These are phyloP conservation scores for Pythium insidiosum DNA, from an alignment of 352 stramenopile species.

Conservation along the genomic window DNA sequence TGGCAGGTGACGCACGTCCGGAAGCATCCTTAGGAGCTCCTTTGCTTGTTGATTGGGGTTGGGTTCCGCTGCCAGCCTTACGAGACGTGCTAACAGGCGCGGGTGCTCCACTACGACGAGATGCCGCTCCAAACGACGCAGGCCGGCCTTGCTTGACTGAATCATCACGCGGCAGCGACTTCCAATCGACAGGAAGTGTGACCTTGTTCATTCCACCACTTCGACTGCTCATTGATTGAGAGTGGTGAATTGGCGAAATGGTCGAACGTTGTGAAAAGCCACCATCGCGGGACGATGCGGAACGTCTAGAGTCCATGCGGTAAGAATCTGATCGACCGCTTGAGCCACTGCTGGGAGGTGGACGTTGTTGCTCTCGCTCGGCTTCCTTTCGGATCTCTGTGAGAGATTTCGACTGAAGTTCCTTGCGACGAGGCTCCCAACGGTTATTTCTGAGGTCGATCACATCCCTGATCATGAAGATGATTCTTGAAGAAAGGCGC, in stretches of 20 bases:
- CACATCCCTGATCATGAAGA: constrained; percentile 95
- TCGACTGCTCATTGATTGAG: constrained; percentile 20
- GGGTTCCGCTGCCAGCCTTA: too few relatives aligned
- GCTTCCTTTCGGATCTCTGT: constrained; percentile 94
- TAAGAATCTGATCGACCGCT: constrained; percentile 12
- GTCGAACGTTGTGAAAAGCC: constrained; percentile 10
- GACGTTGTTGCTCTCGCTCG: constrained; percentile 65
- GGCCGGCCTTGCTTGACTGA: constrained; percentile 20
- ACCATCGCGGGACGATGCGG: constrained; percentile 37
- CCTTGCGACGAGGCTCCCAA: constrained; percentile 91
- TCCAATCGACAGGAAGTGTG: constrained; percentile 10
- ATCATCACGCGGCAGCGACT: constrained; percentile 11
- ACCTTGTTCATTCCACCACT: constrained; percentile 14
- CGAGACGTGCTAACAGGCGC: too few relatives aligned
- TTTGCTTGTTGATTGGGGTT: too few relatives aligned
- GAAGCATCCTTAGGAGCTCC: too few relatives aligned
- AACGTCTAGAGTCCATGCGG: constrained; percentile 16
- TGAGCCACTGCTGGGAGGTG: constrained; percentile 19
- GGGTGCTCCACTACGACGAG: constrained; percentile 4
- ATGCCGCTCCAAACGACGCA: constrained; percentile 15
- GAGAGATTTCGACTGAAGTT: constrained; percentile 93
- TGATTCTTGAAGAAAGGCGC: constrained; percentile 81
- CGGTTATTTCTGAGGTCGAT: constrained; percentile 89
- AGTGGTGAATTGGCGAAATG: constrained; percentile 16
- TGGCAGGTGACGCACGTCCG: too few relatives aligned